Base-by-base conservation (phyloP, 768 basidiomycete species). In the Macrocybe gigantea region DNA sequence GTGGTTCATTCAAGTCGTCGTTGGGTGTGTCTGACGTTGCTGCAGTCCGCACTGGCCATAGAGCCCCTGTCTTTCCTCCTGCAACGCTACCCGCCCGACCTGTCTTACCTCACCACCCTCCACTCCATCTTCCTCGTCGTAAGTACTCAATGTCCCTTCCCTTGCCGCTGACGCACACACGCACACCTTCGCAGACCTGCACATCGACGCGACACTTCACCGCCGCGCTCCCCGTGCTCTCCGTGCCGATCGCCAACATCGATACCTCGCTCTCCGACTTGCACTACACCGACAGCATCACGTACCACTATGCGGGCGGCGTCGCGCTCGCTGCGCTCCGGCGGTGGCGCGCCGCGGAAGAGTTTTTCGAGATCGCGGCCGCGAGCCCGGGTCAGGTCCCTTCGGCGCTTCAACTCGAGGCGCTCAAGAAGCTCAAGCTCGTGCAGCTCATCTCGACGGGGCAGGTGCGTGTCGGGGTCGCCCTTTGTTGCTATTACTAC, bases 241-340 rank as follows among this genome's bases (percentile, higher is more conserved):
- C 59, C 8, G 59, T 68, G n/a, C 81, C 85, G 12, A 84, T 92
- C 53, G 79, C 80, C 9, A 71, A 78, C 38, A 74, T 93, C 48
- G 82, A 85, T 60, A 73, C 67, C 2, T 52, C 60, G 0, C 61
- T 77, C n/a, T 79, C 78, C 2, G 86, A 90, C 50, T 67, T 94
- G 46, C 65, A 63, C 32, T 92, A 90, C 66, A 82, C 77, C 53
- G 92, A 93, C 62, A 85, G 85, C 56, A 73, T 95, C 15, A 65
- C 77, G n/a, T 93, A 93, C 60, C 88, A 93, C 69, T 92, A 93
- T 62, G 69, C 79, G 2, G 90, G 85, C 3, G 92, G 89, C 1
- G 69, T 88, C n/a, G 77, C 75, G 1, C 71, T 85, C 1, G 76
- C 77, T 0, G 79, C 80, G 0, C 69, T 88, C 38, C 81, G 82